These are phyloP conservation scores for Cercospora citrullina DNA, from an alignment of 2,329 filamentous ascomycete species.

Conservation along the genomic window DNA sequence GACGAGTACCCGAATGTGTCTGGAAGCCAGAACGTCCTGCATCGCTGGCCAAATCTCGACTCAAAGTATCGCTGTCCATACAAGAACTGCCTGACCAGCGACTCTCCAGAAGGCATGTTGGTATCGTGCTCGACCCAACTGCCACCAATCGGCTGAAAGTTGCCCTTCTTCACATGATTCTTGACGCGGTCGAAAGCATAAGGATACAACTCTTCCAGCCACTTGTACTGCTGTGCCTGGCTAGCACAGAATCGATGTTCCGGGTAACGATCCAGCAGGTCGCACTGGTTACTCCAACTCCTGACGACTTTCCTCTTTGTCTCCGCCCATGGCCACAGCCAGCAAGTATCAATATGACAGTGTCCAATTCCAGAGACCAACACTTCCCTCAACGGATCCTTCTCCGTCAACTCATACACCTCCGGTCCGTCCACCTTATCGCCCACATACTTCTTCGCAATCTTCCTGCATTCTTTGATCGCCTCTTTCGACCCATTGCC, in stretches of 20 bases:
- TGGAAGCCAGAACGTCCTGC: constrained; percentile 92
- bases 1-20: constrained; percentile 98
- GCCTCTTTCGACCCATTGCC: constrained; percentile 71
- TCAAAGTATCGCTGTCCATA: constrained; percentile 96
- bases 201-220: constrained; percentile 88
- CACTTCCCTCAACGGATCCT: constrained; percentile 57
- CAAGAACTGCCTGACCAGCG: constrained; percentile 87
- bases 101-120: constrained; percentile 94
- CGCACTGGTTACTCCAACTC: constrained; percentile 95
- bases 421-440: constrained; percentile 75
- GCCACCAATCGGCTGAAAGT: constrained; percentile 91
- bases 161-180: constrained; percentile 82
- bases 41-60: constrained; percentile 84
- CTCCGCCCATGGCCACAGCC: constrained; percentile 98
- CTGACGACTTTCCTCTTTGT: constrained; percentile 94
- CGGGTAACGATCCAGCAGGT: constrained; percentile 90
- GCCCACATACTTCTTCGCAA: constrained; percentile 81
- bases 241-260: constrained; percentile 92
- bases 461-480: constrained; percentile 75
- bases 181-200: constrained; percentile 88
- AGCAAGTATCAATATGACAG: constrained; percentile 97
- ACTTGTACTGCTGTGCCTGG: constrained; percentile 97
- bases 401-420: constrained; percentile 66
- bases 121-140: constrained; percentile 99
- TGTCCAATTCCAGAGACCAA: constrained; percentile 89